Percentiles rank a stretch among this genome's conserved stretches.
Conservation (phyloP, 148 eudicot species). For the Silene conica region DNA sequence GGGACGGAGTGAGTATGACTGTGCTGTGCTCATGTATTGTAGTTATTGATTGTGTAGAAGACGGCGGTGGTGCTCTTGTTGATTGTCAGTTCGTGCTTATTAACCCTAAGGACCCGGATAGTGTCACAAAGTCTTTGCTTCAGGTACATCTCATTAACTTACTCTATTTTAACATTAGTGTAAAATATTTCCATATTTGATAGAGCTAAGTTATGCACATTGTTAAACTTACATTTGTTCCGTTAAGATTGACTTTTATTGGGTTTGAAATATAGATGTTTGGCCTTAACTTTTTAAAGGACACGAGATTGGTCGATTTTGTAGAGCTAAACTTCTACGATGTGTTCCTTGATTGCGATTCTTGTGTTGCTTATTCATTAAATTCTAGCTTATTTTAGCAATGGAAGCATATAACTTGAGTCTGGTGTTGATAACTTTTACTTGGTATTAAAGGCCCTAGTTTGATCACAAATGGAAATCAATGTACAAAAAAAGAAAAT, state of each 20-base stretch:
- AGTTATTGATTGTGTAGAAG: conserved; percentile 8
- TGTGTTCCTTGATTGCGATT: not conserved
- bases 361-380: conserved; percentile 4
- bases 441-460: not conserved
- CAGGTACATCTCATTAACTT: conserved; percentile 39
- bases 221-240: not conserved
- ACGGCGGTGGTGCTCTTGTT: conserved; percentile 12
- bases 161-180: not conserved
- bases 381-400: not conserved
- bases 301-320: too few relatives aligned
- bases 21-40: conserved; percentile 2
- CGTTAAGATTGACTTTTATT: not conserved
- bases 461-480: not conserved
- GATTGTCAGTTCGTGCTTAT: conserved; percentile 48
- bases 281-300: too few relatives aligned
- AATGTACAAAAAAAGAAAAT: not conserved
- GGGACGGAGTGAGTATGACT: not conserved
- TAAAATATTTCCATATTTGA: not conserved
- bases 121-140: conserved; percentile 43
- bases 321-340: not conserved
- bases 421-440: not conserved
- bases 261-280: too few relatives aligned
- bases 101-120: conserved; percentile 69
- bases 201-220: not conserved
- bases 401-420: not conserved